phyloP scores from a whole-genome alignment of 2,329 filamentous ascomycete genomes.

The Diplodia scrobiculata region DNA sequence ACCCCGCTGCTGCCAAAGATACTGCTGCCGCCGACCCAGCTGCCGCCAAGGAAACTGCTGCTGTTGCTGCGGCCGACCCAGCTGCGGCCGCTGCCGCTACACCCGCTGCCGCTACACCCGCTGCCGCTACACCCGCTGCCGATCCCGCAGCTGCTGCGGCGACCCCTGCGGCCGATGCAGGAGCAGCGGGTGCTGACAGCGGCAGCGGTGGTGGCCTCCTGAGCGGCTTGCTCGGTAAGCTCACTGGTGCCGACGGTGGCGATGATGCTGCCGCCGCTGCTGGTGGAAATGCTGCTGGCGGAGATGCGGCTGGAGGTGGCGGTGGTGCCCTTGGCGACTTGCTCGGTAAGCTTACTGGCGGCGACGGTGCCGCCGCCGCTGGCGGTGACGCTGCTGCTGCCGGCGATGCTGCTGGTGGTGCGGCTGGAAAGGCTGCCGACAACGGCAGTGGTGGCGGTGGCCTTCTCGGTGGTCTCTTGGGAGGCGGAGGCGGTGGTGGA shows the following conservation, averaged over 20 bases:
- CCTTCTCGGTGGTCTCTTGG: not conserved
- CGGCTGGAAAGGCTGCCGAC: not conserved
- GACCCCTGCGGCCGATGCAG: not conserved
- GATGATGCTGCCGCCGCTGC: not conserved
- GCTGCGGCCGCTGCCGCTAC: not conserved
- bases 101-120: not conserved
- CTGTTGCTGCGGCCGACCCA: not conserved
- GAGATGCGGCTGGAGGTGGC: not conserved
- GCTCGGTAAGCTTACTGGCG: not conserved
- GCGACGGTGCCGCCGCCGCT: too few relatives aligned
- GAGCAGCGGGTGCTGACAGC: not conserved
- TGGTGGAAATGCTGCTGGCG: not conserved
- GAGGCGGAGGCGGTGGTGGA: not conserved
- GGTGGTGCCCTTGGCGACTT: too few relatives aligned
- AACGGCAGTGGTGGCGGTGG: not conserved
- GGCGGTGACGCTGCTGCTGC: not conserved
- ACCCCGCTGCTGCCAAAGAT: not conserved
- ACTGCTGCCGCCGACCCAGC: not conserved
- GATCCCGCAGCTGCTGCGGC: not conserved
- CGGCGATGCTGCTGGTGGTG: not conserved
- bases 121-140: not conserved
- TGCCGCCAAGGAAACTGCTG: not conserved
- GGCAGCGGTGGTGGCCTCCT: too few relatives aligned
- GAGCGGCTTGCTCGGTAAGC: not conserved
- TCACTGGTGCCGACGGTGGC: not conserved